Percentiles rank a stretch among this genome's conserved stretches.
Conservation (phyloP, 1,284 basidiomycete genomes). For the Cryptococcus sp. region DNA sequence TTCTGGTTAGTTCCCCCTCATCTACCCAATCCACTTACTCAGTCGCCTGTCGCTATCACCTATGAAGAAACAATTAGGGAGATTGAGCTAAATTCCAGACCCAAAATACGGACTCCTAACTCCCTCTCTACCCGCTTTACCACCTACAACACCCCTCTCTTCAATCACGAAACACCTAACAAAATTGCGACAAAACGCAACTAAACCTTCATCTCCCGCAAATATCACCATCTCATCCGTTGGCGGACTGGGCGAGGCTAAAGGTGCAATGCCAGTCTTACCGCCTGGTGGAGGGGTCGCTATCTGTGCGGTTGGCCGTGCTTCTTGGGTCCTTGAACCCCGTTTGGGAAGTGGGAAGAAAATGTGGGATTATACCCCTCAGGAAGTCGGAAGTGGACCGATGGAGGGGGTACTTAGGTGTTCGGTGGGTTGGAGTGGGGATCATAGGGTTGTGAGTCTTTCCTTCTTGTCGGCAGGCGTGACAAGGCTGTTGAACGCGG, state of each 20-base stretch:
- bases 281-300: constrained; percentile 85
- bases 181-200: constrained; percentile 56
- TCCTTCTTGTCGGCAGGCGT: neutral
- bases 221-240: constrained; percentile 86
- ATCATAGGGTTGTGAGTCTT: constrained; percentile 70
- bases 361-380: constrained; percentile 57
- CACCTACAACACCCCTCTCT: constrained; percentile 58
- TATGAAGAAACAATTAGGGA: no score
- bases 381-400: constrained; percentile 50
- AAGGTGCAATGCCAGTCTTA: constrained; percentile 69
- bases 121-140: constrained; percentile 66
- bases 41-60: no score
- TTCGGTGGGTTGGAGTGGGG: constrained; percentile 79
- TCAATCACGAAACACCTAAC: constrained; percentile 62
- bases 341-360: constrained; percentile 10
- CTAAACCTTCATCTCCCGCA: constrained; percentile 57
- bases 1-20: constrained; percentile 21
- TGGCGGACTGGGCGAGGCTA: constrained; percentile 70
- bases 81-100: constrained; percentile 53
- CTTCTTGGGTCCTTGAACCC: constrained; percentile 58
- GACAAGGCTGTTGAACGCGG: neutral
- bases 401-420: constrained; percentile 59
- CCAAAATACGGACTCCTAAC: constrained; percentile 76
- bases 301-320: constrained; percentile 81
- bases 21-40: no score